Evolutionary conservation across 2,329 filamentous ascomycete genomes (phyloP).

Genomic region (Fusarium mundagurra): DNA sequence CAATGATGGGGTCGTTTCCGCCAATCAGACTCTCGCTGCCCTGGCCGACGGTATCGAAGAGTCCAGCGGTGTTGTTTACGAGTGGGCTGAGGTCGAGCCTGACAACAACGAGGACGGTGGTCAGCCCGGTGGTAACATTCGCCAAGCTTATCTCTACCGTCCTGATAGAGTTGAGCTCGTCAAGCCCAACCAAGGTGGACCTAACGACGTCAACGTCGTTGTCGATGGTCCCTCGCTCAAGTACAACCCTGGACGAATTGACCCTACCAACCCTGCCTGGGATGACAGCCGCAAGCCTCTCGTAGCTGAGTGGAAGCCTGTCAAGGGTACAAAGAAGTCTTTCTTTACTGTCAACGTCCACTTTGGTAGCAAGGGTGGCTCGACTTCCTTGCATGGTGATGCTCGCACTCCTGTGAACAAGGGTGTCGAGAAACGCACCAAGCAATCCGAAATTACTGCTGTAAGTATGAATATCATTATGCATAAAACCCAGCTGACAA

Average conservation of each 20-base stretch:
- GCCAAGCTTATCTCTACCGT: slow-evolving; percentile 75
- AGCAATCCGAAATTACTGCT: slow-evolving; percentile 68
- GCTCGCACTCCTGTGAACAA: slow-evolving; percentile 73
- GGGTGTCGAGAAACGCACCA: slow-evolving; percentile 64
- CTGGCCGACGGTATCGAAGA: slow-evolving; percentile 63
- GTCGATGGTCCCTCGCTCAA: slow-evolving; percentile 65
- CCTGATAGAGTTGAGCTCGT: slow-evolving; percentile 67
- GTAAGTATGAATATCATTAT: slow-evolving; percentile 48
- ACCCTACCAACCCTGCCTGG: slow-evolving; percentile 70
- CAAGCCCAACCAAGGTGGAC: slow-evolving; percentile 65
- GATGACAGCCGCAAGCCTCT: slow-evolving; percentile 72
- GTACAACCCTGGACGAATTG: slow-evolving; percentile 76
- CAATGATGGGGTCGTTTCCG: slow-evolving; percentile 66
- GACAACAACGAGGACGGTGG: slow-evolving; percentile 71
- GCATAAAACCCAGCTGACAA: background rate
- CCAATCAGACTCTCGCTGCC: slow-evolving; percentile 67
- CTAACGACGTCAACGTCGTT: slow-evolving; percentile 66
- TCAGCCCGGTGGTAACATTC: slow-evolving; percentile 76
- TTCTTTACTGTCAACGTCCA: slow-evolving; percentile 81
- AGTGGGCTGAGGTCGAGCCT: slow-evolving; percentile 68
- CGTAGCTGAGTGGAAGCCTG: slow-evolving; percentile 70
- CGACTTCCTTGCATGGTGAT: slow-evolving; percentile 72
- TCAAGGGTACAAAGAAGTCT: slow-evolving; percentile 58
- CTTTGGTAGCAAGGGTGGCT: slow-evolving; percentile 73
- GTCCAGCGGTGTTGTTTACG: slow-evolving; percentile 64